These are phyloP conservation scores for Trichoderma sp. DNA, from an alignment of 2,329 filamentous ascomycete species.

Conservation along the genomic window DNA sequence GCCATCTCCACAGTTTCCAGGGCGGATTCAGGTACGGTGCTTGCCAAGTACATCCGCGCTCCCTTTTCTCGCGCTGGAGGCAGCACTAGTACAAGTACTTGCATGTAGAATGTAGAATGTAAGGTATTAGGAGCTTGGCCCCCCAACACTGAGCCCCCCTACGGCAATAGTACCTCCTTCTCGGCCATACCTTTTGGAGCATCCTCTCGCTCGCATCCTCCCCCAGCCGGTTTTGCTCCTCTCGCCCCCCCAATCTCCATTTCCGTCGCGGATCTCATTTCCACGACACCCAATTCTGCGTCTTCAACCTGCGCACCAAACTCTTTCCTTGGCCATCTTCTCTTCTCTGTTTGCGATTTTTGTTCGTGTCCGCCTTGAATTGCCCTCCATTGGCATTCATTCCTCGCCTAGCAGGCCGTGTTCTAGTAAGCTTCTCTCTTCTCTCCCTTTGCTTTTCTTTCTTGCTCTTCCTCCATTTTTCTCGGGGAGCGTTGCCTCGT, in stretches of 20 bases:
- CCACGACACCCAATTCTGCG: conserved; percentile 17
- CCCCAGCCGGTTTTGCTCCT: conserved; percentile 20
- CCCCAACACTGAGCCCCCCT: not conserved
- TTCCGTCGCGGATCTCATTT: conserved; percentile 23
- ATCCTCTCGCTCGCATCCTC: conserved; percentile 12
- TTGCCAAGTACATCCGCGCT: conserved; percentile 11
- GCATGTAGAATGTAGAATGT: not conserved
- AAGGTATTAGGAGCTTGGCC: not conserved
- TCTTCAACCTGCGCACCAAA: conserved; percentile 19
- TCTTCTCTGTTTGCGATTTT: conserved; percentile 21
- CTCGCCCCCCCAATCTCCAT: conserved; percentile 20
- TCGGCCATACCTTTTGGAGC: conserved; percentile 12
- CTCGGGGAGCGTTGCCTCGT: not conserved
- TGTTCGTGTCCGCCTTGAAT: conserved; percentile 23
- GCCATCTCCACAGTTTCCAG: conserved; percentile 16
- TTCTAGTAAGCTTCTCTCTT: conserved; percentile 3
- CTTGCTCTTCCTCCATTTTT: not conserved
- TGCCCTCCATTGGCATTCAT: conserved; percentile 22
- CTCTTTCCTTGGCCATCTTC: conserved; percentile 23
- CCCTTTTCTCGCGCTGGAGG: conserved; percentile 9
- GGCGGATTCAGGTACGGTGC: conserved; percentile 17
- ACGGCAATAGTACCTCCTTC: conserved; percentile 19
- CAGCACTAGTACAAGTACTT: conserved; percentile 15
- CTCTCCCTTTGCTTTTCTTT: conserved; percentile 2
- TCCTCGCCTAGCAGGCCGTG: conserved; percentile 22